phyloP scores from a whole-genome alignment of 768 basidiomycete genomes.

The Termitomyces sp. region DNA sequence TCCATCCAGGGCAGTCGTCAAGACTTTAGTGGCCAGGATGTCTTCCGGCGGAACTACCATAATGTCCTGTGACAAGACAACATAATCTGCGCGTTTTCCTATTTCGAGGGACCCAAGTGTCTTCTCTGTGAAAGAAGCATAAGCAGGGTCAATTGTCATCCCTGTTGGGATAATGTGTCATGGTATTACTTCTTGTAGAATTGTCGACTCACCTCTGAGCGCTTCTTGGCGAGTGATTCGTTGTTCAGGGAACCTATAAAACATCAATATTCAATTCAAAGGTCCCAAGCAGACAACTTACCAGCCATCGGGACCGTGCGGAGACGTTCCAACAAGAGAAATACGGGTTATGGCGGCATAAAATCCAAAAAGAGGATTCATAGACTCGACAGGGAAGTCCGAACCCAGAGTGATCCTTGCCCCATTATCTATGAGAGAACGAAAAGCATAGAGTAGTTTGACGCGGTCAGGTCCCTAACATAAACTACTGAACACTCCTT shows the following conservation, averaged over 20 bases:
- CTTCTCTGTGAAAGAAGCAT: conserved; percentile 77
- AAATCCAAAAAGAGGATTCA: conserved; percentile 81
- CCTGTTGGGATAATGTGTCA: conserved; percentile 32
- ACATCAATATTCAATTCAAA: background rate
- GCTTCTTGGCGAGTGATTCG: conserved; percentile 72
- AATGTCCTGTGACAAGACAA: conserved; percentile 79
- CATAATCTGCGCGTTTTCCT: conserved; percentile 83
- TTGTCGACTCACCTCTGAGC: conserved; percentile 45
- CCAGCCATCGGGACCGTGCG: conserved; percentile 84
- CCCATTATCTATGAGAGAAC: conserved; percentile 57
- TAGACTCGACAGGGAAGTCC: conserved; percentile 84
- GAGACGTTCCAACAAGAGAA: conserved; percentile 64
- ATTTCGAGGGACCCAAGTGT: conserved; percentile 68
- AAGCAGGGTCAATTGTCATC: conserved; percentile 85
- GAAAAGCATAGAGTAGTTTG: conserved; percentile 84
- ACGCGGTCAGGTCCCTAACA: conserved; percentile 75
- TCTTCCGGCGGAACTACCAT: conserved; percentile 54
- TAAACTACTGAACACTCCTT: background rate
- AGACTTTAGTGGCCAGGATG: conserved; percentile 63
- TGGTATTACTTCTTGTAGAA: background rate
- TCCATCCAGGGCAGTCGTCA: conserved; percentile 80
- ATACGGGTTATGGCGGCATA: conserved; percentile 84
- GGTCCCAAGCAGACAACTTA: conserved; percentile 24
- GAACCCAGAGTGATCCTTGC: conserved; percentile 76
- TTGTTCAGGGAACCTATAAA: conserved; percentile 74